Evolutionary conservation across 2,329 filamentous ascomycete species (phyloP).

Genomic region (Byssoonygena ceratinophila): DNA sequence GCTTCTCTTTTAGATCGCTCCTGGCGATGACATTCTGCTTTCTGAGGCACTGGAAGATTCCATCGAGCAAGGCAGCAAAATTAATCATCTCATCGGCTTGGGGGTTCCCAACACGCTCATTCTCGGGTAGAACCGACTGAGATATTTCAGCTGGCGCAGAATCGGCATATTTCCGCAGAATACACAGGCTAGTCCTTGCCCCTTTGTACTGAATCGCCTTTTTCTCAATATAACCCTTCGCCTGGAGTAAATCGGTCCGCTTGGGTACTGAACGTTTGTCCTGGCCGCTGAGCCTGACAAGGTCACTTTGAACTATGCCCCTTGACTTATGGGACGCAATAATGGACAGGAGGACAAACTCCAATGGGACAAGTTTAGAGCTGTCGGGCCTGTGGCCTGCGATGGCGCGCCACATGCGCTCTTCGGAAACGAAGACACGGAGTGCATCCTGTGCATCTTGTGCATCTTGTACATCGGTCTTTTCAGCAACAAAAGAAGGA

Average conservation of each 20-base stretch:
- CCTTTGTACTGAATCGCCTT: slow-evolving; percentile 39
- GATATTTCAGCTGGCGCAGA: slow-evolving; percentile 11
- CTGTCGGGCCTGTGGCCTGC: slow-evolving; percentile 50
- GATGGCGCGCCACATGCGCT: slow-evolving; percentile 50
- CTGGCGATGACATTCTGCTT: slow-evolving; percentile 43
- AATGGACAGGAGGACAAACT: slow-evolving; percentile 49
- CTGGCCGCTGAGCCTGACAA: slow-evolving; percentile 47
- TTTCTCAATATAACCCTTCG: slow-evolving; percentile 54
- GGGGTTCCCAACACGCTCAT: slow-evolving; percentile 14
- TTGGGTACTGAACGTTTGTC: slow-evolving; percentile 56
- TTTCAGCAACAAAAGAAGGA: neutral
- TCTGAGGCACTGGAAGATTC: slow-evolving; percentile 41
- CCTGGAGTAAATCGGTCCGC: slow-evolving; percentile 46
- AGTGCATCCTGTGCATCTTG: slow-evolving; percentile 18
- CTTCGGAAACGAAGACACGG: slow-evolving; percentile 44
- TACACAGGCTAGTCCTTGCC: slow-evolving; percentile 47
- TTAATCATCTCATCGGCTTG: slow-evolving; percentile 33
- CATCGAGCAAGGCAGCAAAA: slow-evolving; percentile 41
- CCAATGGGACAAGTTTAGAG: slow-evolving; percentile 42
- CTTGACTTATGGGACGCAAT: slow-evolving; percentile 46
- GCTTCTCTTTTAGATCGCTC: slow-evolving; percentile 41
- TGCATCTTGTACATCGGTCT: neutral
- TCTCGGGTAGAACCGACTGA: slow-evolving; percentile 11
- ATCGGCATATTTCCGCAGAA: slow-evolving; percentile 40
- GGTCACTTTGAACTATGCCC: slow-evolving; percentile 49